These are phyloP conservation scores for Aspergillus eucalypticola DNA, from an alignment of 2,329 filamentous ascomycete genomes.

Conservation along the genomic window DNA sequence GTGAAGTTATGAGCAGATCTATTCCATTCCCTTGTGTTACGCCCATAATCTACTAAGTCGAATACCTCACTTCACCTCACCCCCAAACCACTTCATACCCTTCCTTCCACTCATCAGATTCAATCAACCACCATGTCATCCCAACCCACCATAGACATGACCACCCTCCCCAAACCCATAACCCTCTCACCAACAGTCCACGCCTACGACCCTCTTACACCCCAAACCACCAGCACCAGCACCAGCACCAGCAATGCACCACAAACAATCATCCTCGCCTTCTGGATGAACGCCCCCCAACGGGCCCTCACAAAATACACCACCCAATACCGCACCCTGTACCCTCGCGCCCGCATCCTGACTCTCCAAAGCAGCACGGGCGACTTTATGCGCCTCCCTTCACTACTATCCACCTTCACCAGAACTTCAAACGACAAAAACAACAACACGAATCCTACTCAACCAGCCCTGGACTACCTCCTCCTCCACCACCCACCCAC, in stretches of 20 bases:
- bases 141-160: not conserved
- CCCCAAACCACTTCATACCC: not conserved
- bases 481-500: conserved; percentile 4
- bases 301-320: conserved; percentile 52
- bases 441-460: not conserved
- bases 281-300: conserved; percentile 52
- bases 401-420: conserved; percentile 14
- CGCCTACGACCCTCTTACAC: not conserved
- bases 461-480: conserved; percentile 34
- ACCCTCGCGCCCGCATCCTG: conserved; percentile 46
- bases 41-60: not conserved
- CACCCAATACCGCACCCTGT: conserved; percentile 45
- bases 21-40: no score
- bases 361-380: conserved; percentile 40
- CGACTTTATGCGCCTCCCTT: conserved; percentile 35
- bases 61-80: not conserved
- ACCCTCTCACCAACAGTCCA: conserved; percentile 3
- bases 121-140: not conserved
- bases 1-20: no score
- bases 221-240: not conserved
- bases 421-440: no score
- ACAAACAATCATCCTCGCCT: conserved; percentile 47
- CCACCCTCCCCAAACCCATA: not conserved
- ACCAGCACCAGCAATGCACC: not conserved
- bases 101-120: not conserved